Base-by-base conservation (phyloP, 2,329 filamentous ascomycete genomes). In the Microdochium paspali region DNA sequence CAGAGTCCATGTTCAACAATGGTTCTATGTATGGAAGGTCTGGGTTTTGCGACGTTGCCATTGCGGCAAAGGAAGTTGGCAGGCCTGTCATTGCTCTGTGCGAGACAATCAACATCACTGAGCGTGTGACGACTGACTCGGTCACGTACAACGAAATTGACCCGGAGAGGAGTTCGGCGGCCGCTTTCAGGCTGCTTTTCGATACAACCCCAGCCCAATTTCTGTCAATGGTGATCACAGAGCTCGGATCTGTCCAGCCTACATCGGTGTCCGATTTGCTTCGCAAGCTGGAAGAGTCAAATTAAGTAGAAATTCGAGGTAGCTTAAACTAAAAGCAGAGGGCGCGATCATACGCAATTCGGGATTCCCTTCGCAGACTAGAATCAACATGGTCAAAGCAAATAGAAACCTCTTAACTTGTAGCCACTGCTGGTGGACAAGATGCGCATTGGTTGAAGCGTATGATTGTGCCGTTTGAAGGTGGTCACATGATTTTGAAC, bases 1-100 rank as follows among this genome's bases (percentile, higher is more conserved):
- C 90, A 4, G 90, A 96, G 62, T 87, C 89, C 32, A 93, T 98
- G 82, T 93, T 95, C 69, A 90, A 87, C 56, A 97, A 97, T 65
- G 93, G 93, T 7, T 80, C 87, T 28, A 77, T 98, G 56, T 95
- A 94, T 66, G 91, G 87, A 4, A 82, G 90, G 20, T 82, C 89
- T 10, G 93, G 93, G 51, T 95, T 90, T 3, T 88, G 87, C 23
- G 80, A 93, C 50, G 78, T 97, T 10, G 90, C 91, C 18, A 85
- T 93, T 72, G 82, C 85, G 39, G 91, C 90, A 5, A 80, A 84
- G 46, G 80, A 86, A 48, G 74, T 82, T 20, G 83, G 85, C 49
- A 79, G 90, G 31, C 86, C 87, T 1, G 88, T 97, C 49, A 83
- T 94, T 28, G 88, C 94, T 3, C 85, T 94, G 50, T 95, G 89